A percentile compares a stretch with the other conserved stretches of the same genome.
Conservation (phyloP, 345 rosid species). For the Gossypium longicalyx region DNA sequence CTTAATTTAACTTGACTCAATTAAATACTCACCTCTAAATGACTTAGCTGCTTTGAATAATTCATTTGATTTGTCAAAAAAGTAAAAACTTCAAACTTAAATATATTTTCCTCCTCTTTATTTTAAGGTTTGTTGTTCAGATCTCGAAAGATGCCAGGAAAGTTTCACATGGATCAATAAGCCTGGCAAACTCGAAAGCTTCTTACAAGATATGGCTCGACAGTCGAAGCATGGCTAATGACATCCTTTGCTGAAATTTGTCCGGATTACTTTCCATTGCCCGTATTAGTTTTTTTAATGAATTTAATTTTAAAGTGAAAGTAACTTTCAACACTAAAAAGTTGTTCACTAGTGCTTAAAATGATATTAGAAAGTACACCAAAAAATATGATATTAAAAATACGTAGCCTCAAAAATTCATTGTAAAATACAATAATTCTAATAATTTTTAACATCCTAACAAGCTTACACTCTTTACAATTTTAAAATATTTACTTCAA, state of each 20-base stretch:
- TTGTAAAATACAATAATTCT: no score
- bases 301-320: no score
- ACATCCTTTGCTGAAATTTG: not conserved
- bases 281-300: no score
- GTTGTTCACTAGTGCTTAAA: no score
- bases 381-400: no score
- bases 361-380: no score
- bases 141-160: not conserved
- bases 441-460: no score
- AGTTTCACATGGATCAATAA: not conserved
- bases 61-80: conserved; percentile 7
- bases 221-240: not conserved
- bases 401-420: not conserved
- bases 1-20: no score
- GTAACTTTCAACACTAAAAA: no score
- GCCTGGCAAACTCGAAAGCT: not conserved
- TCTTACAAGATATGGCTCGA: not conserved
- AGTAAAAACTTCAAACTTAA: not conserved
- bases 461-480: no score
- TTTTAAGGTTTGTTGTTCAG: not conserved
- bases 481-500: no score
- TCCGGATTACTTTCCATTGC: not conserved
- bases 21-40: not conserved
- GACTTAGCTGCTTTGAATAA: not conserved
- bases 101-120: not conserved